Evolutionary conservation across 2,329 filamentous ascomycete species (phyloP).

Genomic region (Scytalidium lignicola): DNA sequence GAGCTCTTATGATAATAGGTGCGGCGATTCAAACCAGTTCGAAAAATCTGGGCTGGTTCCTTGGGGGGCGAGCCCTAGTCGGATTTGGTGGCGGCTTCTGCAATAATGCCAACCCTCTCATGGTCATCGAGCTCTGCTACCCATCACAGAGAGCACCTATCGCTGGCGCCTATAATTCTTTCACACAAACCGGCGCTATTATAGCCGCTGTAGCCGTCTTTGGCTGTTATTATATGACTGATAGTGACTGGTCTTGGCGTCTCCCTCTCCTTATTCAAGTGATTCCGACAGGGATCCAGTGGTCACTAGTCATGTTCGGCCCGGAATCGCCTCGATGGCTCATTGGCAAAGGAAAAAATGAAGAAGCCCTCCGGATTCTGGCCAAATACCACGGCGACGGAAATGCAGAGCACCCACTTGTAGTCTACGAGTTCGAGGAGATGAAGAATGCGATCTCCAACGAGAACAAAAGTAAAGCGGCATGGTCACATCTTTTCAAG

Average conservation of each 20-base stretch:
- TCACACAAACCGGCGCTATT: slow-evolving; percentile 29
- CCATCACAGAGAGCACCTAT: slow-evolving; percentile 30
- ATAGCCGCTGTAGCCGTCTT: slow-evolving; percentile 26
- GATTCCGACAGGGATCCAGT: background rate
- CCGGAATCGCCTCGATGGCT: slow-evolving; percentile 5
- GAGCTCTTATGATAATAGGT: slow-evolving; percentile 27
- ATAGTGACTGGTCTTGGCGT: slow-evolving; percentile 3
- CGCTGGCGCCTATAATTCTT: slow-evolving; percentile 30
- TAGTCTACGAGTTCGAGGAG: slow-evolving; percentile 1
- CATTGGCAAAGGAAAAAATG: background rate
- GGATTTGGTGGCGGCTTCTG: slow-evolving; percentile 29
- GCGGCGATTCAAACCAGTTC: slow-evolving; percentile 11
- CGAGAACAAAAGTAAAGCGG: slow-evolving; percentile 1
- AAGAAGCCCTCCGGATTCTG: background rate
- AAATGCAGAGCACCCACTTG: slow-evolving; percentile 2
- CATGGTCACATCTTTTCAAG: slow-evolving; percentile 3
- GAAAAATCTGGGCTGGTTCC: slow-evolving; percentile 24
- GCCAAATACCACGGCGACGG: slow-evolving; percentile 1
- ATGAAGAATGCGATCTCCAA: slow-evolving; percentile 2
- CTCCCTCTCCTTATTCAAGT: slow-evolving; percentile 3
- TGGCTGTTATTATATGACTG: slow-evolving; percentile 2
- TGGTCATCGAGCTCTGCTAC: slow-evolving; percentile 31
- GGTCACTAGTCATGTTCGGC: too few relatives aligned
- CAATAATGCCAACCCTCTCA: slow-evolving; percentile 27
- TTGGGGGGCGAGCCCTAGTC: slow-evolving; percentile 27